Base-by-base conservation (phyloP, 495 filamentous ascomycete species). In the Xylaria castorea region DNA sequence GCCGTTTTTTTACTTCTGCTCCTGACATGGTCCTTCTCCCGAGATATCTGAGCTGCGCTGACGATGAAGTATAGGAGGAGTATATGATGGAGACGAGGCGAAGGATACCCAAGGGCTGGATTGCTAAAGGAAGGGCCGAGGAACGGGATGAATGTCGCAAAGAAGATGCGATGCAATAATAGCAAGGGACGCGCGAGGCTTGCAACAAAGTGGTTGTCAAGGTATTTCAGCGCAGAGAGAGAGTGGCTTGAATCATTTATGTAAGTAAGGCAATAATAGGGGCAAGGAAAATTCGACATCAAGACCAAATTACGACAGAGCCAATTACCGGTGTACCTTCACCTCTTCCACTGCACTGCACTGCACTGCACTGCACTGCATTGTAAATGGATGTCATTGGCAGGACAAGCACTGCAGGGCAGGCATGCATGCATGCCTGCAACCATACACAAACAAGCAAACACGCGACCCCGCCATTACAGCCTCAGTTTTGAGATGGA, bases 1-100 rank as follows among this genome's bases (percentile, higher is more conserved):
- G 53, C 53, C 53, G 53, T 57, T 57, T 22, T 22, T 57, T 57
- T 22, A 57, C 22, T 22, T 57, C 53, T 57, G 53, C 53, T 57
- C 53, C 25, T 30, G 53, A 32, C 53, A 57, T 57, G 53, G 14
- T 30, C 25, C 25, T 6, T 57, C 30, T 57, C 22, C n/a, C 25
- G 22, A 57, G 14, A 25, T n/a, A 53, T 53, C 3, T 1, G 25
- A 53, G 50, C 50, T 53, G 50, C 50, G 50, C 22, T 25, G 22
- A 53, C 25, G 50, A 20, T 53, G 50, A 16, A 57, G 53, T 2
- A 30, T 22, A 57, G 25, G 53, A 32, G 53, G 25, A 3, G 53
- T 57, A 57, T 14, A 22, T 18, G 20, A 6, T 18, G 53, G 11
- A 57, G 53, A 57, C 3, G 53, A 14, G 53, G 30, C 30, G 1